Conservation (phyloP, 495 filamentous ascomycete genomes). For the Letharia columbiana region DNA sequence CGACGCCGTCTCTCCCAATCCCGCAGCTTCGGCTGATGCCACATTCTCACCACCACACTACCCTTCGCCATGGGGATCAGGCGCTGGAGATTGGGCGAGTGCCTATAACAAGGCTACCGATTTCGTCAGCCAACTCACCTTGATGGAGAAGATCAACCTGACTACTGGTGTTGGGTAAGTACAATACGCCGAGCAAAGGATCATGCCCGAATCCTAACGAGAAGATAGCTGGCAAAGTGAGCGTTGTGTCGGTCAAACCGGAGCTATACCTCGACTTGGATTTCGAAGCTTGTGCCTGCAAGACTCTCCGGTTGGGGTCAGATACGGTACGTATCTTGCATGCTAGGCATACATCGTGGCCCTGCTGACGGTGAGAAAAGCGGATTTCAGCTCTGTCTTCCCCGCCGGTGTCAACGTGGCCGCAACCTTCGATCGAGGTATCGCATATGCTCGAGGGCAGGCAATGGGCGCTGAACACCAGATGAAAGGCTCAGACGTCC, state of each 20-base stretch:
- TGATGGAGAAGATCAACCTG: slow-evolving; percentile 90
- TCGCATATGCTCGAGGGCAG: slow-evolving; percentile 67
- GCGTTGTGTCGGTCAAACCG: slow-evolving; percentile 71
- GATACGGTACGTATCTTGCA: slow-evolving; percentile 45
- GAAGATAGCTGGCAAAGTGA: slow-evolving; percentile 59
- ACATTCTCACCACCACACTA: slow-evolving; percentile 58
- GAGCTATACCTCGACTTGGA: slow-evolving; percentile 54
- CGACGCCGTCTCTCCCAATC: slow-evolving; percentile 22
- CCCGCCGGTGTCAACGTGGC: slow-evolving; percentile 73
- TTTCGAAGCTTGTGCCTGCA: slow-evolving; percentile 80
- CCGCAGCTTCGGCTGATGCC: slow-evolving; percentile 13
- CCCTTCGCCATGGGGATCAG: slow-evolving; percentile 75
- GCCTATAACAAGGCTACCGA: slow-evolving; percentile 72
- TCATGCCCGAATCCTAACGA: not conserved
- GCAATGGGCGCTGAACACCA: slow-evolving; percentile 75
- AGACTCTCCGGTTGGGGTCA: slow-evolving; percentile 80
- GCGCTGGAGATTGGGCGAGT: slow-evolving; percentile 59
- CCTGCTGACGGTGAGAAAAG: slow-evolving; percentile 28
- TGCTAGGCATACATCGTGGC: not conserved
- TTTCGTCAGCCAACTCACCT: slow-evolving; percentile 77
- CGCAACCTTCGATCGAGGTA: slow-evolving; percentile 63
- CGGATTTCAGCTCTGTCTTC: slow-evolving; percentile 73
- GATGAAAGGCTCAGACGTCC: slow-evolving; percentile 76
- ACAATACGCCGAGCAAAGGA: not conserved
- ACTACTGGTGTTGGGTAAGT: slow-evolving; percentile 73